Base-by-base conservation (phyloP, 2,329 filamentous ascomycete genomes). In the Gremmenia infestans region DNA sequence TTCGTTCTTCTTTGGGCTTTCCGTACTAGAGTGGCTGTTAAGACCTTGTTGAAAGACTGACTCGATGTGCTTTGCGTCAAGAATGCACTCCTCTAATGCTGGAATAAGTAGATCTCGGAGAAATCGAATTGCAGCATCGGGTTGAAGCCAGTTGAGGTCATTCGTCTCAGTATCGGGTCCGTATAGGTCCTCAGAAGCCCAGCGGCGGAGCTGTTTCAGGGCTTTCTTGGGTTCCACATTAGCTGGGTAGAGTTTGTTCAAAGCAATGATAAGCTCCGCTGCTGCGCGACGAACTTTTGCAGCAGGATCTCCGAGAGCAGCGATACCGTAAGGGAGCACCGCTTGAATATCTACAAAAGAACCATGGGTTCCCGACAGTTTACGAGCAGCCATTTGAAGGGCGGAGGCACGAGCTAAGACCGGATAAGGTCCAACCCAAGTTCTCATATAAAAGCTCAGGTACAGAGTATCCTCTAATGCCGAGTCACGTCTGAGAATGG, bases 31-130 rank as follows among this genome's bases (percentile, higher is more conserved):
- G 17, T 70, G 66, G 52, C 81, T 81, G 62, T 86, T 83, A 11
- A 94, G 69, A 0, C 79, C 73, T 35, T 76, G 78, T 57, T 81
- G 78, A 5, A 96, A 70, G 2, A 86, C 79, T 19, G 81, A 81
- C 25, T 80, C 75, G 46, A 96, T 78, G 58, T 94, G 86, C 28
- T 80, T 81, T 4, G 83, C 75, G 67, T 97, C 91, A 62, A 97
- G 81, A 3, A 93, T 79, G 66, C 87, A 95, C 71, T 97, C 94
- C 71, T 97, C 92, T 9, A 96, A 73, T 2, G 81, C 82, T 0
- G 89, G 89, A 19, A 90, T 71, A n/a, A 97, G 72, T 39, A 88
- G 78, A 19, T 82, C 77, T 19, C 82, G 78, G 0, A 94, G 67
- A 19, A 95, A 72, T 56, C 82, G 85, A 45, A 79, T 74, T 2